Evolutionary conservation across 148 eudicot species (phyloP), one percentile per base, ranked within the genome.

Genomic region (Rhododendron henanense): DNA sequence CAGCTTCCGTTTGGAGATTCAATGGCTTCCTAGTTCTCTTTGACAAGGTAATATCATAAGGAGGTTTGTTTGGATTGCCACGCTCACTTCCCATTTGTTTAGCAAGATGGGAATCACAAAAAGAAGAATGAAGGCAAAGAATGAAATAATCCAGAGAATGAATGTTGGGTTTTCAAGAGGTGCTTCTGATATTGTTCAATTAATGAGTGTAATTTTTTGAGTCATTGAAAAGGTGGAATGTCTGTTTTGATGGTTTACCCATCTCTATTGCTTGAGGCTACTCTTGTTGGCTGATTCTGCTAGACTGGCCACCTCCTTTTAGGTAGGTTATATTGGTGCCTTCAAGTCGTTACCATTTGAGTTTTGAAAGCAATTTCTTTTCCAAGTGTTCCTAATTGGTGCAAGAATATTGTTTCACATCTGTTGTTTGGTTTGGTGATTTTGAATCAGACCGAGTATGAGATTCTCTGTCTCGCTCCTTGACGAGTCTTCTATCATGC

Each of bases 1-100:
- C 51, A 2, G 78, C 77, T 69, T 85, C 86, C 4, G 28, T 55
- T n/a, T 79, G 51, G 75, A 78, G 86, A 35, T 83, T 75, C 35
- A 45, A 16, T 21, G 91, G 79, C 82, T 81, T 89, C 82, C 92
- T 71, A 31, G 92, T 91, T 86, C 92, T 89, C 83, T 77, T 89
- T 10, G 92, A 91, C 91, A 89, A 82, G 86, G 84, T 33, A 76
- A 91, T 88, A 67, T 91, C 89, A 84, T 91, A 87, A 41, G 11
- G 87, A 15, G 85, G 83, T 78, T 85, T 90, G 10, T 63, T 57
- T 18, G 88, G 55, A 74, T 37, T 33, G 28, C 19, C 47, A 35
- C 39, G 23, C 73, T 88, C 78, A 69, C 85, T 88, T 86, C 86
- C 92, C 93, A 91, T 91, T 82, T 78, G 10, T 35, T 39, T 61